A percentile compares a stretch with the other conserved stretches of the same genome.
These are phyloP conservation scores for Kalmusia sp. DNA, from an alignment of 2,329 filamentous ascomycete species.

Conservation along the genomic window DNA sequence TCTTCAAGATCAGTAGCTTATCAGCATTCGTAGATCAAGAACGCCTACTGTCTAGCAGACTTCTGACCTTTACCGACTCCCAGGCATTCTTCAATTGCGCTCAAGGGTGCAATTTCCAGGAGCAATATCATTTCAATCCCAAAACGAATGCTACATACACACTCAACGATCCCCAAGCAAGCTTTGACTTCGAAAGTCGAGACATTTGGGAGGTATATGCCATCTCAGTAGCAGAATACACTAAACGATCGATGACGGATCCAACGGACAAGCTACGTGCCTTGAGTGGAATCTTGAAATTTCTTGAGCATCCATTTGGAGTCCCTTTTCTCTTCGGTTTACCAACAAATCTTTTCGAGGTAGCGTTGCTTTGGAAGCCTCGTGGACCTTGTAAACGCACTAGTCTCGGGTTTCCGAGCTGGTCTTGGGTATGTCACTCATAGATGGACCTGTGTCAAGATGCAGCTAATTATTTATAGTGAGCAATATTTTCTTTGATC, in stretches of 20 bases:
- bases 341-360: too few species aligned
- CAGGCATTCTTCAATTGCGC: slow-evolving; percentile 5
- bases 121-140: background rate
- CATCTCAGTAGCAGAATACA: background rate
- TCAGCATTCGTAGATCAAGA: slow-evolving; percentile 5
- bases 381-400: too few species aligned
- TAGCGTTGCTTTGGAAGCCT: too few species aligned
- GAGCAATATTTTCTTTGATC: too few species aligned
- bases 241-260: background rate
- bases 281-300: background rate
- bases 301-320: background rate
- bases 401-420: background rate
- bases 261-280: background rate
- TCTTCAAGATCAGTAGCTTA: too few species aligned
- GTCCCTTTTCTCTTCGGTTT: background rate
- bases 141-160: background rate
- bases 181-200: background rate
- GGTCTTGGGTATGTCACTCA: too few species aligned
- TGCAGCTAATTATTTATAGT: too few species aligned
- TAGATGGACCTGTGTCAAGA: too few species aligned
- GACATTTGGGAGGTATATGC: background rate
- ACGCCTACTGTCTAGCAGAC: background rate
- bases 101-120: background rate
- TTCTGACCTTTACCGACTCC: slow-evolving; percentile 2
- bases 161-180: background rate